phyloP scores from a whole-genome alignment of 1,284 basidiomycete genomes.

The Tausonia pullulans region DNA sequence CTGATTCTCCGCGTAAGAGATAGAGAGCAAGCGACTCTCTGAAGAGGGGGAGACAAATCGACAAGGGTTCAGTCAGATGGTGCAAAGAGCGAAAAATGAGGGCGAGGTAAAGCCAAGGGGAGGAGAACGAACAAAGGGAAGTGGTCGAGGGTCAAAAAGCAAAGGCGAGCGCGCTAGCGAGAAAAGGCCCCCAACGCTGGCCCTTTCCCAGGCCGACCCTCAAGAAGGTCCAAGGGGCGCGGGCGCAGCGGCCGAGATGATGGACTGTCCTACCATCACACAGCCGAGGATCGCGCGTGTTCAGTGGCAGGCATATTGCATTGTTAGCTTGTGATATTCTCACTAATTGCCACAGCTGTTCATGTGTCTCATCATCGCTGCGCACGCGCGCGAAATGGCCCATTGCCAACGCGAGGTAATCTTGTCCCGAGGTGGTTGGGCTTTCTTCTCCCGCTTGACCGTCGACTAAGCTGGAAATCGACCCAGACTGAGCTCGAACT shows the following conservation, averaged over 20 bases:
- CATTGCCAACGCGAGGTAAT: too few species aligned
- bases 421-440: too few species aligned
- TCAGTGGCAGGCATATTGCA: too few species aligned
- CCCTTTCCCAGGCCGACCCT: background rate
- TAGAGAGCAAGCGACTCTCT: slow-evolving; percentile 17
- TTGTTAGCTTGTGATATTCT: too few species aligned
- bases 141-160: background rate
- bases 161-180: background rate
- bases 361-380: too few species aligned
- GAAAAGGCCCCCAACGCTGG: background rate
- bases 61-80: background rate
- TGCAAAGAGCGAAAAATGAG: background rate
- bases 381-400: too few species aligned
- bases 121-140: background rate
- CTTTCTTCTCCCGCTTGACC: too few species aligned
- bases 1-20: slow-evolving; percentile 12
- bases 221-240: background rate
- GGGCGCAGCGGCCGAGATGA: background rate
- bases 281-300: too few species aligned
- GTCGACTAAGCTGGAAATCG: too few species aligned
- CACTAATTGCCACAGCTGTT: too few species aligned
- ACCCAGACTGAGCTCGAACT: too few species aligned
- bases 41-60: background rate
- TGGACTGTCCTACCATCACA: background rate
- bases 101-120: background rate